These are phyloP conservation scores for Spirogloea muscicola DNA, from an alignment of 139 green algal species.

Conservation along the genomic window DNA sequence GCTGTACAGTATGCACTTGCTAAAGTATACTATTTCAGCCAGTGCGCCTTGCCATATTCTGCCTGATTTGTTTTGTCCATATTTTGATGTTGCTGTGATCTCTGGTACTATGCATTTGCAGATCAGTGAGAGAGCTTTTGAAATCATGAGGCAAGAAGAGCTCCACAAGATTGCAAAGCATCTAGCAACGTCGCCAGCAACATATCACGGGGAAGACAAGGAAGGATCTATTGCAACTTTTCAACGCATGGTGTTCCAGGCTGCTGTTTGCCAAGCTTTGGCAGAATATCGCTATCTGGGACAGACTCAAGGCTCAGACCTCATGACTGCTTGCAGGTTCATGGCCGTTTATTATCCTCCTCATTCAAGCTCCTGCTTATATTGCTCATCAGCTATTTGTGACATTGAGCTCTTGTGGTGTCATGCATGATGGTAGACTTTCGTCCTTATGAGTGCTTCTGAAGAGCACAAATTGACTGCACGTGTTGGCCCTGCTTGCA, in stretches of 20 bases:
- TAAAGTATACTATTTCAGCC: too few species aligned
- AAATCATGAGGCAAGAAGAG: slow-evolving; percentile 42
- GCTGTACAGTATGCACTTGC: too few species aligned
- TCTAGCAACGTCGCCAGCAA: not conserved
- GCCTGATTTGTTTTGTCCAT: too few species aligned
- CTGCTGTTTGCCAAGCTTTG: slow-evolving; percentile 31
- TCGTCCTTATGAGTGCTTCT: too few species aligned
- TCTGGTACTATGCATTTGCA: too few species aligned
- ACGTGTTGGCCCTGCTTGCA: too few species aligned
- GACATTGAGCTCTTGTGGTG: not conserved
- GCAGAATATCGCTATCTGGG: slow-evolving; percentile 42
- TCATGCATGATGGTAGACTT: not conserved
- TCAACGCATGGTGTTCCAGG: slow-evolving; percentile 30
- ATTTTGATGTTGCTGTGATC: too few species aligned
- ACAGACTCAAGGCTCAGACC: slow-evolving; percentile 11
- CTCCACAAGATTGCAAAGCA: slow-evolving; percentile 30
- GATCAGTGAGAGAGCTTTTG: slow-evolving; percentile 33
- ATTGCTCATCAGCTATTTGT: not conserved
- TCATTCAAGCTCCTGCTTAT: too few species aligned
- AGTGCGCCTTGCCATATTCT: too few species aligned
- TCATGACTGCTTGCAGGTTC: slow-evolving; percentile 45
- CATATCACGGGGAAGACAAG: slow-evolving; percentile 5
- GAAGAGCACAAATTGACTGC: too few species aligned
- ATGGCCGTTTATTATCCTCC: not conserved
- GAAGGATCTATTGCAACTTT: slow-evolving; percentile 1